Evolutionary conservation across 108 stramenopile genomes (phyloP), one percentile per base, ranked within the genome.

Genomic region (Nitzschia sp.): DNA sequence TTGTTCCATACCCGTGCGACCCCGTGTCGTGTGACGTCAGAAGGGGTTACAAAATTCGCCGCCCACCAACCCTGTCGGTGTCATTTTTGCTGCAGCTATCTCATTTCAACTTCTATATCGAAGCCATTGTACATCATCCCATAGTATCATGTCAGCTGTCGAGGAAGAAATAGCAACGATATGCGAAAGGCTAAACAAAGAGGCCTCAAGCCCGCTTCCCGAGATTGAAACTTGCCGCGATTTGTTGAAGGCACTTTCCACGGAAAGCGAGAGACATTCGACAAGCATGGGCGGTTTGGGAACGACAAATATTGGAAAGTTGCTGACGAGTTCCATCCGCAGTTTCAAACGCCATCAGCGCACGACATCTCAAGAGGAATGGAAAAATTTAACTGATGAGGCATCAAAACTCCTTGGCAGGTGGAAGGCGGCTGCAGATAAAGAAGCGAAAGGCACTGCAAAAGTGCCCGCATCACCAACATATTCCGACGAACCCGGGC

Each of bases 321-420:
- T 73, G 0, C 46, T 87, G 1, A 72, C 70, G 27, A 85, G 82
- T 57, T n/a, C 59, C 30, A 53, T 48, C 18, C 59, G 59, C 15
- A 30, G 24, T 25, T 81, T 86, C 61, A 77, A 76, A 48, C 77
- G 89, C 15, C 80, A 81, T 66, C 72, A 84, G 51, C 76, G 89
- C 0, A 83, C 83, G 2, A 38, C 73, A 1, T 25, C 26, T 15
- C 34, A 61, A 54, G 24, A 13, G 15, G 35, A 70, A 46, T 88
- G 79, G 82, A 73, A 85, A 23, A 49, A 27, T 0, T 53, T 68
- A 24, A 66, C 84, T 13, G 28, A 31, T 5, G 47, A 26, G 0
- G 66, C 75, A 2, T 58, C 80, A 31, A 46, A 33, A 32, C 34
- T 89, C 3, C 46, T 89, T 33, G 56, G 45, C 0, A 54, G 49